Percentiles rank a stretch among this genome's conserved stretches.
phyloP scores from a whole-genome alignment of 1,284 basidiomycete genomes.

The Violaceomyces palustris region DNA sequence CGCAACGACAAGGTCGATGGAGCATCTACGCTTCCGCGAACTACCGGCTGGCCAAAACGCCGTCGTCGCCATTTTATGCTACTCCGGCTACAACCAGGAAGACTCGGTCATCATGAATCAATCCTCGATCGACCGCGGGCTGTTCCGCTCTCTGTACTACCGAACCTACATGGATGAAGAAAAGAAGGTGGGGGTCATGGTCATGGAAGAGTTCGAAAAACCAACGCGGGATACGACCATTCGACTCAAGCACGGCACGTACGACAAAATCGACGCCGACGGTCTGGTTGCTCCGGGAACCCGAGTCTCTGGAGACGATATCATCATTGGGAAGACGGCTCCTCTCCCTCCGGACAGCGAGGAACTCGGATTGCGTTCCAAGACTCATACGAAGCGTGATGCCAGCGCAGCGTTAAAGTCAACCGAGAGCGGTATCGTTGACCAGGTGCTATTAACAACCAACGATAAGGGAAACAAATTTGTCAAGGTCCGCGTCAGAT shows the following conservation, averaged over 20 bases:
- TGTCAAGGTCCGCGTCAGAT: constrained; percentile 93
- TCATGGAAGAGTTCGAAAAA: constrained; percentile 87
- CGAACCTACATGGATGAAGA: constrained; percentile 94
- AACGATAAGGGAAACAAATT: constrained; percentile 95
- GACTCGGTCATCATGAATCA: constrained; percentile 99
- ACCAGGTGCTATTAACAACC: constrained; percentile 93
- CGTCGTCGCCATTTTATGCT: constrained; percentile 95
- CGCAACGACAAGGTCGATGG: constrained; percentile 96
- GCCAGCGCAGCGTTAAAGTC: constrained; percentile 96
- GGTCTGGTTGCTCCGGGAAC: constrained; percentile 93
- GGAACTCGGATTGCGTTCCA: constrained; percentile 88
- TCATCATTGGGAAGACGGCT: constrained; percentile 98
- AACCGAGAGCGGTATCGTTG: constrained; percentile 94
- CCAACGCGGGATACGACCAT: constrained; percentile 88
- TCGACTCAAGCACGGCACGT: constrained; percentile 95
- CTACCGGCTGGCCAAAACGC: constrained; percentile 97
- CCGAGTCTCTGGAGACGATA: constrained; percentile 91
- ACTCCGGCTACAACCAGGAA: constrained; percentile 99
- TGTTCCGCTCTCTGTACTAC: constrained; percentile 98
- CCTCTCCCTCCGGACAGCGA: constrained; percentile 94
- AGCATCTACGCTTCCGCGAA: constrained; percentile 95
- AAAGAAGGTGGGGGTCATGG: constrained; percentile 87
- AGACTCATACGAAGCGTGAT: constrained; percentile 83
- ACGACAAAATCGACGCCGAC: constrained; percentile 96
- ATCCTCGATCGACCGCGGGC: constrained; percentile 91